Conservation (phyloP, 1,284 basidiomycete genomes). For the Agaricales sp. region DNA sequence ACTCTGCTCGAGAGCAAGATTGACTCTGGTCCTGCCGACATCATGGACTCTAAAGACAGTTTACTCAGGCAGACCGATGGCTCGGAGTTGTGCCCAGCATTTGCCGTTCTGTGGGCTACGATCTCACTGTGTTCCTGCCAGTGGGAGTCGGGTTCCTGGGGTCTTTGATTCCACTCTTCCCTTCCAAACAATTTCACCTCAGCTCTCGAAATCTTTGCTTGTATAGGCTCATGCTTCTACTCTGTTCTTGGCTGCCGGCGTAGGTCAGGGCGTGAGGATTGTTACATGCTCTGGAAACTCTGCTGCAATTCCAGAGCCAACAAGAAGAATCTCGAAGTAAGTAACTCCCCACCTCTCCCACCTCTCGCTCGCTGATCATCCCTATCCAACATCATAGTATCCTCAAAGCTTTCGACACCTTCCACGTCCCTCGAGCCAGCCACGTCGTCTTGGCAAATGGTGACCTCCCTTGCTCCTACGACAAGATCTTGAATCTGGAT, state of each 20-base stretch:
- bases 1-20: too few relatives aligned
- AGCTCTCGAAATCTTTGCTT: neutral
- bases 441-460: neutral
- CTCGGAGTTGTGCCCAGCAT: too few relatives aligned
- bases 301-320: neutral
- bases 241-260: neutral
- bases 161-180: neutral
- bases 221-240: conserved; percentile 1
- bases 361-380: neutral
- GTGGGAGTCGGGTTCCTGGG: neutral
- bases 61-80: too few relatives aligned
- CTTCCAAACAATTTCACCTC: neutral
- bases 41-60: too few relatives aligned
- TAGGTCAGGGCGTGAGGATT: neutral
- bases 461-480: neutral
- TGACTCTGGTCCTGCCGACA: too few relatives aligned
- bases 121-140: too few relatives aligned
- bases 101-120: too few relatives aligned
- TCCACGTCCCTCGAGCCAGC: neutral
- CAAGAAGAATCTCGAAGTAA: neutral
- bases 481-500: neutral
- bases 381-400: neutral
- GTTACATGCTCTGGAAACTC: neutral
- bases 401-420: neutral
- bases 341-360: neutral